Base-by-base conservation (phyloP, 2,329 filamentous ascomycete genomes). In the Rhytidhysteron rufulum region DNA sequence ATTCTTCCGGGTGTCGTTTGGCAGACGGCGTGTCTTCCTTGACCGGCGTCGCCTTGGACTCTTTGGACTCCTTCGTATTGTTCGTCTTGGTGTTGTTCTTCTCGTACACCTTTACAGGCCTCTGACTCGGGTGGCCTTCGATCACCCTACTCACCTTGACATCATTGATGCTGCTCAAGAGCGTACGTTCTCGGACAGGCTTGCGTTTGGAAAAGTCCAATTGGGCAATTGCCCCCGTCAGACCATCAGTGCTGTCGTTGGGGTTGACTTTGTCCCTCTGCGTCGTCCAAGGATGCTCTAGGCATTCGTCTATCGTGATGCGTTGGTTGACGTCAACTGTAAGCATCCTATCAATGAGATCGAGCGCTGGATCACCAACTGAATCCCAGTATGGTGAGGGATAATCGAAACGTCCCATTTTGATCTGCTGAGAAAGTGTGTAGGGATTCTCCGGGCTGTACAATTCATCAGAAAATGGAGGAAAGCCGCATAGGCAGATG, bases 351-450 rank as follows among this genome's bases (percentile, higher is more conserved):
- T 98, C 93, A 51, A 98, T 97, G 24, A 98, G 75, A 52, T 97
- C 89, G 39, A 98, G 74, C 6, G 91, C 93, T 40, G 85, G 79
- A 50, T 97, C 90, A 56, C 86, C 84, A 21, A 95, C 82, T 2
- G 82, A 80, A 63, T 95, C 88, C 89, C 89, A 98, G 66, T 97
- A 97, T 0, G 93, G 93, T 2, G 88, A 94, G 1, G 93, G 91
- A 58, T 96, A 98, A 65, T 96, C 87, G 59, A 95, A 98, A 16
- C 82, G 79, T 13, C 88, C 93, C 64, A 80, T 78, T 64, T 86
- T 90, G 68, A 95, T 97, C 69, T 97, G 90, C 53, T 95, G 85
- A 2, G 85, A 86, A 32, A 97, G 74, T 0, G 78, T 88, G 60
- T 88, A 96, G 2, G 93, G 93, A 50, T 90, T 93, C 32, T 95